Conservation (phyloP, 73 alveolate species). For the Paramecium sonneborni region DNA sequence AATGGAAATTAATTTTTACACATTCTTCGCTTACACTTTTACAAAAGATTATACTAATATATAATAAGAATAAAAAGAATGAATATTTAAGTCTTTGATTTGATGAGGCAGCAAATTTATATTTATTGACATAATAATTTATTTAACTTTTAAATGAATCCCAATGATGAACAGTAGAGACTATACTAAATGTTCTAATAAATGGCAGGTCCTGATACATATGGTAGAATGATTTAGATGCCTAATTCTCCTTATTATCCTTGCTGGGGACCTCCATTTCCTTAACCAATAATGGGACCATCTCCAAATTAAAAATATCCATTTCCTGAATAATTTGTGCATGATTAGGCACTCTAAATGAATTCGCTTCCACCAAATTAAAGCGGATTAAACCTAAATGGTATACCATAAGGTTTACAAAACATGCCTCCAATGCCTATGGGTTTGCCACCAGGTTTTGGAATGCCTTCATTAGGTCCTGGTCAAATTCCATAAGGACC, state of each 20-base stretch:
- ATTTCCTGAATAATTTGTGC: background rate
- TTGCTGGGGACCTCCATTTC: slow-evolving; percentile 40
- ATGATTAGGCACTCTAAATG: background rate
- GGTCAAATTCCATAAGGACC: background rate
- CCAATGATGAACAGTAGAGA: slow-evolving; percentile 48
- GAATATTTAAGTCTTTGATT: background rate
- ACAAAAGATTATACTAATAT: background rate
- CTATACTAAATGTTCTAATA: slow-evolving; percentile 11
- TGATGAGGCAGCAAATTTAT: background rate
- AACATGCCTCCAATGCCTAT: slow-evolving; percentile 20
- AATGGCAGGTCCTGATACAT: slow-evolving; percentile 41
- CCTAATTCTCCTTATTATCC: slow-evolving; percentile 17
- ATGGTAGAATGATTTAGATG: background rate
- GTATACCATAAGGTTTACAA: background rate
- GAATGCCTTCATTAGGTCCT: background rate
- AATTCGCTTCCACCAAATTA: background rate
- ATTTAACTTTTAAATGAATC: slow-evolving; percentile 29
- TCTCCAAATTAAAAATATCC: background rate
- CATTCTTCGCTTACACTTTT: background rate
- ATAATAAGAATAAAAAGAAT: background rate
- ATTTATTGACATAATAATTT: background rate
- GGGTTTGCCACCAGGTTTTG: background rate
- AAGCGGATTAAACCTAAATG: background rate
- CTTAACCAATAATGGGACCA: slow-evolving; percentile 30
- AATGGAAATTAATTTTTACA: background rate